A percentile compares a stretch with the other conserved stretches of the same genome.
phyloP scores from a whole-genome alignment of 164 flowering plant species.

The Brasenia schreberi region DNA sequence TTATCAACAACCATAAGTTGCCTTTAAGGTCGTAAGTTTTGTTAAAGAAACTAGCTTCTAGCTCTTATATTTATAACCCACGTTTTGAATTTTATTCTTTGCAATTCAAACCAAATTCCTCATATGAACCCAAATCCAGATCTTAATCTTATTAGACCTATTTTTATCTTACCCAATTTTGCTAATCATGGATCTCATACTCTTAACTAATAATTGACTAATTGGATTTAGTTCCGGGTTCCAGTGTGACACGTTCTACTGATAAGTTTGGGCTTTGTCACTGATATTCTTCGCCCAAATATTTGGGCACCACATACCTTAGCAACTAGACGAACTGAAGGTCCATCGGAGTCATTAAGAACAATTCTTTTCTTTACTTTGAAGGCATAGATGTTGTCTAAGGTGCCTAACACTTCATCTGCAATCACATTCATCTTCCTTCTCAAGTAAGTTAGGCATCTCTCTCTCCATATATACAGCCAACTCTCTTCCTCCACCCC shows the following conservation, averaged over 20 bases:
- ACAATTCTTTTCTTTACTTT: background rate
- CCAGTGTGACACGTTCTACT: background rate
- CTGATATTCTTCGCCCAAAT: background rate
- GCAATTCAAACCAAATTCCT: no score
- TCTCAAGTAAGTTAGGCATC: background rate
- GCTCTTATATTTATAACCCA: no score
- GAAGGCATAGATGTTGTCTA: background rate
- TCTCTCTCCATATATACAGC: background rate
- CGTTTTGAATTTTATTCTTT: no score
- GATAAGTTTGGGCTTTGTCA: background rate
- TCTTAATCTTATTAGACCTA: no score
- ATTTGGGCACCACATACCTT: no score
- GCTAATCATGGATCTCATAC: no score
- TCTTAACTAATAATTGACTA: background rate
- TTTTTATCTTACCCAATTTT: no score
- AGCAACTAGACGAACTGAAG: background rate
- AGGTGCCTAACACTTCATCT: background rate
- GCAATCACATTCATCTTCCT: background rate
- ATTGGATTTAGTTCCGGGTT: background rate
- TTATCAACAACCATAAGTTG: no score
- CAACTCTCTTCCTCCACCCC: background rate
- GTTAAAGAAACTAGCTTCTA: no score
- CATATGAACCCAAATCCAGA: no score
- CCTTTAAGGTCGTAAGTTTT: no score
- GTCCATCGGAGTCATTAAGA: background rate